Conservation (phyloP, 495 filamentous ascomycete species). For the Podospora didyma region DNA sequence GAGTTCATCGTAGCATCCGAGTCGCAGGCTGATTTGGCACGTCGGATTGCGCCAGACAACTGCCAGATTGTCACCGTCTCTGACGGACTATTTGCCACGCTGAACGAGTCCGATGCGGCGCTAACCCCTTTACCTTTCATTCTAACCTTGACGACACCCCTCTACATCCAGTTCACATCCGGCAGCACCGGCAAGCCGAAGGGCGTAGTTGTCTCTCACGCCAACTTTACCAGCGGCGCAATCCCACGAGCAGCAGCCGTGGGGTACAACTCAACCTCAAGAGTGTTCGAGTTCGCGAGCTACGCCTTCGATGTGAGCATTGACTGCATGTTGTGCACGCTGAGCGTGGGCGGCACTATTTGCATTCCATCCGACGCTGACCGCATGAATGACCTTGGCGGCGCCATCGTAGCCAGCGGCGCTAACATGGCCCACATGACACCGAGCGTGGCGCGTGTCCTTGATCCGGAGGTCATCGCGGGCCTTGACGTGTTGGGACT, state of each 20-base stretch:
- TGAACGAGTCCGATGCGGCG: not conserved
- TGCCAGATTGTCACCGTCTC: conserved; percentile 22
- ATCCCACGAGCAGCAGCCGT: conserved; percentile 36
- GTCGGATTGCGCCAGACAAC: conserved; percentile 23
- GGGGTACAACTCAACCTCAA: conserved; percentile 33
- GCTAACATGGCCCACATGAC: conserved; percentile 45
- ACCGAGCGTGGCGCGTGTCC: conserved; percentile 52
- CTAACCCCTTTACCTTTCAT: conserved; percentile 16
- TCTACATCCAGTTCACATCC: conserved; percentile 46
- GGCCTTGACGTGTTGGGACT: conserved; percentile 36
- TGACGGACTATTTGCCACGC: conserved; percentile 1
- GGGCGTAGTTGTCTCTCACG: conserved; percentile 41
- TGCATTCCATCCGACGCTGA: conserved; percentile 57
- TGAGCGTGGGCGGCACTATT: conserved; percentile 55
- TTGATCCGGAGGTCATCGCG: conserved; percentile 37
- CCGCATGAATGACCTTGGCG: conserved; percentile 39
- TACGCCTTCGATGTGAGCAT: conserved; percentile 51
- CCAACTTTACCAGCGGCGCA: conserved; percentile 39
- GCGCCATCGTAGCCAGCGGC: conserved; percentile 29
- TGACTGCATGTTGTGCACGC: conserved; percentile 47
- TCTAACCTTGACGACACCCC: conserved; percentile 21
- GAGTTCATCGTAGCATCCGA: conserved; percentile 52
- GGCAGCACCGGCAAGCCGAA: conserved; percentile 48
- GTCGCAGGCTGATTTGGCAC: conserved; percentile 26
- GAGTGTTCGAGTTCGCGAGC: conserved; percentile 47